Conservation (phyloP, 768 basidiomycete species). For the Tulasnella sp. region DNA sequence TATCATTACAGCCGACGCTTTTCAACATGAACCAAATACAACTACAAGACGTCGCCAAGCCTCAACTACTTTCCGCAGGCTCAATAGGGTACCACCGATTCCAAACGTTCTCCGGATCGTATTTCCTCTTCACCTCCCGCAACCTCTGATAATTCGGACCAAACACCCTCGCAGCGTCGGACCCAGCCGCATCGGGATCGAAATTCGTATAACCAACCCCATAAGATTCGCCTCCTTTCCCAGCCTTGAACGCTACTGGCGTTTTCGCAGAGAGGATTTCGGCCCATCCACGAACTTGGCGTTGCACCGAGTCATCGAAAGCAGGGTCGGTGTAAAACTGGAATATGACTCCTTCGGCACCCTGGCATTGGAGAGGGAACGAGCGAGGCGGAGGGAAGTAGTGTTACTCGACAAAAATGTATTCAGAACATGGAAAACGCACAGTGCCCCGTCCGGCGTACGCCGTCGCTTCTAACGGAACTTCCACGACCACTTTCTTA, state of each 20-base stretch:
- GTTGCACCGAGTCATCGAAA: background rate
- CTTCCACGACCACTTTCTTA: background rate
- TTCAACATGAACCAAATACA: too few species aligned
- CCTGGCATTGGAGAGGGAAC: too few species aligned
- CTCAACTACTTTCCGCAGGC: conserved; percentile 20
- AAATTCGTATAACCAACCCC: background rate
- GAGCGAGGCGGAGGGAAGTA: background rate
- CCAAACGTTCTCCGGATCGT: conserved; percentile 36
- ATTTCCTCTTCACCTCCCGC: conserved; percentile 29
- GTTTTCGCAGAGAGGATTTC: background rate
- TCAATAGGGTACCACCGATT: conserved; percentile 36
- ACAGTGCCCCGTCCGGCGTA: background rate
- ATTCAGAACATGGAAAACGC: background rate
- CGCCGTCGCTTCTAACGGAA: background rate
- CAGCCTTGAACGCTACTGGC: background rate
- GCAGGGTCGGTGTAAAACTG: background rate
- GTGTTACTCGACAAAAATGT: background rate
- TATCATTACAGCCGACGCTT: too few species aligned
- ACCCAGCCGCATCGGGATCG: background rate
- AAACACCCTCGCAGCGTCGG: conserved; percentile 25
- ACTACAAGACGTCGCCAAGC: too few species aligned
- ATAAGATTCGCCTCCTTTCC: background rate
- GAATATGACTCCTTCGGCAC: background rate
- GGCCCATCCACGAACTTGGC: background rate
- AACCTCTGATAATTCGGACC: conserved; percentile 29